Base-by-base conservation (phyloP, 2,329 filamentous ascomycete species). In the Harringtonia aguacate region DNA sequence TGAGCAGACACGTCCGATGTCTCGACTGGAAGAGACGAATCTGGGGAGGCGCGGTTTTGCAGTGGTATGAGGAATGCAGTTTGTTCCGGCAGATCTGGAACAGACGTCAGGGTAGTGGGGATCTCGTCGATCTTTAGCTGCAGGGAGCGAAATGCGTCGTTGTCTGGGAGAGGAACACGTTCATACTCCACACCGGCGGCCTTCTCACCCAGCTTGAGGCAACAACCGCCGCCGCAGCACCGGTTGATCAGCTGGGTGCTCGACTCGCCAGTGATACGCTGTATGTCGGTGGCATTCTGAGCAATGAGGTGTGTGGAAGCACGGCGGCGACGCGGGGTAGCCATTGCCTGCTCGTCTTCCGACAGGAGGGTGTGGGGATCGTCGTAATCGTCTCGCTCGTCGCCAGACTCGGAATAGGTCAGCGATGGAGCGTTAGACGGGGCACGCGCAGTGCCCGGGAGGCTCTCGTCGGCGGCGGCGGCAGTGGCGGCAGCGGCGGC, bases 101-200 rank as follows among this genome's bases (percentile, higher is more conserved):
- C 66, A 53, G 79, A 81, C 34, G 81, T 86, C 48, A 97, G 69
- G 17, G 74, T 69, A 40, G 79, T 86, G 7, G 82, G 84, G 43
- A 97, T 77, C 28, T 80, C 73, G 46, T 79, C 79, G 48, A 97
- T 72, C 54, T 82, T 84, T 53, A 97, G 73, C 42, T 80, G 72
- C 39, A 98, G 72, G 48, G 82, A 86, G 45, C 77, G 74, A 66
- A 85, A 98, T 15, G 92, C 92, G 47, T 82, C 75, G 55, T 94
- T 97, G 60, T 92, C 79, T 1, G 90, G 89, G 3, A 77, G 57
- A 15, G 66, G 55, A 18, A 81, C 60, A 8, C 57, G 58, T 55
- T 80, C 76, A 46, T 71, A 77, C 34, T 73, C 63, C 37, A 76
- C 48, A 28, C 64, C 65, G 3, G 67, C 60, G 41, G 63, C 65